These are phyloP conservation scores for Trichoderma simmonsii DNA, from an alignment of 2,329 filamentous ascomycete species.

Conservation along the genomic window DNA sequence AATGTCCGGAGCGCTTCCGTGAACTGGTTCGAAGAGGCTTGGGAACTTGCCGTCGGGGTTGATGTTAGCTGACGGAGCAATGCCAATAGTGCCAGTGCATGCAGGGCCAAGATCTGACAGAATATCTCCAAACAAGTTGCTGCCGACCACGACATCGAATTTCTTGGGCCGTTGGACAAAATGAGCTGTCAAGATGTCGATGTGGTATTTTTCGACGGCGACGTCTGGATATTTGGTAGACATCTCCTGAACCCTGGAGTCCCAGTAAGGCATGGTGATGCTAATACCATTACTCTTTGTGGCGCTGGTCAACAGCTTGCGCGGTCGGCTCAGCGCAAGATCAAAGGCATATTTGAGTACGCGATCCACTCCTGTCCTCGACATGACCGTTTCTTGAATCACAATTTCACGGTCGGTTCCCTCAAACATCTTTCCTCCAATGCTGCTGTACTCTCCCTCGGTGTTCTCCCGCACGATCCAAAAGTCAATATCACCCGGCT, in stretches of 20 bases:
- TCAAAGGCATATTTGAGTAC: constrained; percentile 64
- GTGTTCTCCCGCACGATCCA: constrained; percentile 66
- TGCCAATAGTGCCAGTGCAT: constrained; percentile 67
- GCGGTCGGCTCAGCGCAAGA: constrained; percentile 53
- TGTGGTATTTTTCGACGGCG: constrained; percentile 61
- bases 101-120: constrained; percentile 69
- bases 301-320: constrained; percentile 61
- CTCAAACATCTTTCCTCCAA: constrained; percentile 53
- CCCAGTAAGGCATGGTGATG: constrained; percentile 68
- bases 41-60: constrained; percentile 40
- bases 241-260: constrained; percentile 53
- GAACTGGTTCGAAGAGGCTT: constrained; percentile 64
- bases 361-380: constrained; percentile 57
- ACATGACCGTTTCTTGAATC: constrained; percentile 54
- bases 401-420: constrained; percentile 58
- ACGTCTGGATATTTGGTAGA: constrained; percentile 57
- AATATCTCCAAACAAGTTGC: constrained; percentile 63
- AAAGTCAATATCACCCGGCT: constrained; percentile 61
- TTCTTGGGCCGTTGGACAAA: constrained; percentile 59
- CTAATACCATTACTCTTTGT: constrained; percentile 66
- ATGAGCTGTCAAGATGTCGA: constrained; percentile 63
- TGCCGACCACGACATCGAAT: constrained; percentile 62
- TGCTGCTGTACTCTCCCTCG: constrained; percentile 63
- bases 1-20: constrained; percentile 71
- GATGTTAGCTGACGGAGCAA: constrained; percentile 67